A percentile compares a stretch with the other conserved stretches of the same genome.
These are phyloP conservation scores for Sporothrix sp. DNA, from an alignment of 2,329 filamentous ascomycete species.

Conservation along the genomic window DNA sequence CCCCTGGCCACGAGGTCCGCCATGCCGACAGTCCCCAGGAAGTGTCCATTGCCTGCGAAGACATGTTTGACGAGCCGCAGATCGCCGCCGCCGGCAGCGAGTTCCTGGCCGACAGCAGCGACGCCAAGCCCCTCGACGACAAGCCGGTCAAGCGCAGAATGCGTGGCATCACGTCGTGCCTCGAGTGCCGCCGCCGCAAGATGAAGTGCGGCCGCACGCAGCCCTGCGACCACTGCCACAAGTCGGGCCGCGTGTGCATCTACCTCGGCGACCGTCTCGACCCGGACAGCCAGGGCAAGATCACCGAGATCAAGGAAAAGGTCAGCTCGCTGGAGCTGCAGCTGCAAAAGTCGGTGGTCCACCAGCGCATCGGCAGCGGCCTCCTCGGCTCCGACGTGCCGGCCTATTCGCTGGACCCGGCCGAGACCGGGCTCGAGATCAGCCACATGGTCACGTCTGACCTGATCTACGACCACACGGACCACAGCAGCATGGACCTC, in stretches of 20 bases:
- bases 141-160: conserved; percentile 49
- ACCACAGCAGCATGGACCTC: neutral
- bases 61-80: conserved; percentile 11
- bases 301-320: conserved; percentile 71
- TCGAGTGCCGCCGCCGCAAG: conserved; percentile 65
- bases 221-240: conserved; percentile 59
- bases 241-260: conserved; percentile 44
- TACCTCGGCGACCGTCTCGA: conserved; percentile 61
- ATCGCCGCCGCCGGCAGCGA: neutral
- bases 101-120: neutral
- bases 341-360: conserved; percentile 48
- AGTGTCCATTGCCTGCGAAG: conserved; percentile 12
- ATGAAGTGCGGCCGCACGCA: conserved; percentile 67
- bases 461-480: conserved; percentile 32
- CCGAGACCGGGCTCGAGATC: conserved; percentile 24
- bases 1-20: neutral
- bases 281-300: conserved; percentile 55
- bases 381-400: conserved; percentile 9
- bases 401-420: conserved; percentile 35
- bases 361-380: conserved; percentile 9
- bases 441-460: conserved; percentile 11
- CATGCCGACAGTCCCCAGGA: conserved; percentile 10
- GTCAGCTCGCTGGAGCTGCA: conserved; percentile 62
- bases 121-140: conserved; percentile 3
- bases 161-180: conserved; percentile 58